Evolutionary conservation across 2,329 filamentous ascomycete genomes (phyloP), one percentile per base, ranked within the genome.

Genomic region (Colletotrichum cuscutae): DNA sequence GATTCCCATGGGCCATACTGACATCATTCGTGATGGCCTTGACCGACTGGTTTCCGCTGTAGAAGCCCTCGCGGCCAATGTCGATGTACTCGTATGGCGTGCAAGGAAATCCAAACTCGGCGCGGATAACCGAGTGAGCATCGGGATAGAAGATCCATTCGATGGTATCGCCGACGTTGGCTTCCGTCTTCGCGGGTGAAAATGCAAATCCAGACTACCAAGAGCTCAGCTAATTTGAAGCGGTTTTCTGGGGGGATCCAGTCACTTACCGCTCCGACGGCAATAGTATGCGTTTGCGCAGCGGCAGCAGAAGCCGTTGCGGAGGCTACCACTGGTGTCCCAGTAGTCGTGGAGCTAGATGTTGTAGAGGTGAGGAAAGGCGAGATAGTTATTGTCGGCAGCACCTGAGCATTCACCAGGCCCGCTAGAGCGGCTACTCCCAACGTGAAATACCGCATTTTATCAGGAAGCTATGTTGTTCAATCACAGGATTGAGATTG

Each of bases 81-180:
- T 84, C 83, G 60, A 86, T 83, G 65, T 87, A 84, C 64, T 90
- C 87, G 71, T 89, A 91, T 0, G 91, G 91, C 56, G 92, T 87
- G 73, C 92, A 94, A 52, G 91, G 90, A n/a, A 84, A 82, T 2
- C 83, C 80, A 76, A 87, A 92, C 61, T 87, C 89, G 42, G 90
- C 88, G 62, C 89, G 86, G 9, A 89, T 88, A n/a, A 93, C 88
- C 3, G 89, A 91, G 77, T 93, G 91, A 64, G 89, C 90, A 26
- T 84, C 84, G 1, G 91, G 90, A 75, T 89, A 92, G 77, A 93
- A 92, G 56, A 87, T 83, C 79, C 90, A 93, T 73, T 88, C 85
- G 56, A 90, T 82, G 5, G 83, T 81, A 77, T 89, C 87, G 6
- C 88, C 88, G 32, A 86, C 77, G 2, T 79, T 72, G n/a, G 81